Conservation (phyloP, 495 filamentous ascomycete species). For the Xylaria sp. region DNA sequence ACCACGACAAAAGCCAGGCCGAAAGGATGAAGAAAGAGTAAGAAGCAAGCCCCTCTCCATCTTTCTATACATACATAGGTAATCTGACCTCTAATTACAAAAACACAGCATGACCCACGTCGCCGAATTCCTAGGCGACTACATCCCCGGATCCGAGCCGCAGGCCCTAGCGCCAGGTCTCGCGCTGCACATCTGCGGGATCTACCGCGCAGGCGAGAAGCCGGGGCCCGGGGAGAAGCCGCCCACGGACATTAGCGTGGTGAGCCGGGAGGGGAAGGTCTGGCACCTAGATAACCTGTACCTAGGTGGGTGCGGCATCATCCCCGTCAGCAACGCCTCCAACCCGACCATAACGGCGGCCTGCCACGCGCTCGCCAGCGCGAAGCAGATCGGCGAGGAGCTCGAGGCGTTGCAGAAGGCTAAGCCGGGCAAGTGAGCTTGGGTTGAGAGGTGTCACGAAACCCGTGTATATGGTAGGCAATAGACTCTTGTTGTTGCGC, state of each 20-base stretch:
- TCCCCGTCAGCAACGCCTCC: conserved; percentile 16
- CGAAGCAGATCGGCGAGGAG: background rate
- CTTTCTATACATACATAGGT: background rate
- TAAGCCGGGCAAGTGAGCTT: no score
- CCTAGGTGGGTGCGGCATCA: conserved; percentile 23
- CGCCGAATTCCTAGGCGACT: conserved; percentile 6
- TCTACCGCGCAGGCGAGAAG: conserved; percentile 18
- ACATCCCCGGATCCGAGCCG: conserved; percentile 11
- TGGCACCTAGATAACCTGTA: conserved; percentile 17
- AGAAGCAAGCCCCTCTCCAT: background rate
- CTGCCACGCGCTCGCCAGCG: background rate
- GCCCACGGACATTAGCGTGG: background rate
- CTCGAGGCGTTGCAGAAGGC: background rate
- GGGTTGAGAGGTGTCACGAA: no score
- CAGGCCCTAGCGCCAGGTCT: background rate
- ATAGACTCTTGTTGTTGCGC: no score
- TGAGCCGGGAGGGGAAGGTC: conserved; percentile 4
- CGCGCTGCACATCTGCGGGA: conserved; percentile 17
- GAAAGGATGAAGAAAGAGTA: conserved; percentile 23
- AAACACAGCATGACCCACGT: conserved; percentile 20
- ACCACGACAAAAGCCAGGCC: background rate
- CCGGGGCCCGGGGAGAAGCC: background rate
- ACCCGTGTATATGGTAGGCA: no score
- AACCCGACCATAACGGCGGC: conserved; percentile 24
- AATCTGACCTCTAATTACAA: background rate